phyloP scores from a whole-genome alignment of 108 stramenopile genomes.

The Fragilaria radians region DNA sequence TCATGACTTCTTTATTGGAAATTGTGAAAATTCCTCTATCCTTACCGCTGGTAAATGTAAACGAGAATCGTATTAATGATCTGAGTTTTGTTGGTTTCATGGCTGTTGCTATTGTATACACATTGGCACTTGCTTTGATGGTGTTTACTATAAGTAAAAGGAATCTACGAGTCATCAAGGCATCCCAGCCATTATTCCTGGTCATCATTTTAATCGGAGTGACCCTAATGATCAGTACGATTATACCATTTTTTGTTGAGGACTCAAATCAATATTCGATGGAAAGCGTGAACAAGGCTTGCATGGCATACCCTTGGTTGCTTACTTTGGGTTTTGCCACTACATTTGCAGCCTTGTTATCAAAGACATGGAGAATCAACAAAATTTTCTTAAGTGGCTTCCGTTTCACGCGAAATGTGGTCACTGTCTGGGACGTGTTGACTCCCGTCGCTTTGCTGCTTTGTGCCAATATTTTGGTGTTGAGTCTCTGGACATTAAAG shows the following conservation, averaged over 20 bases:
- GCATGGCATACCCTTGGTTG: constrained; percentile 38
- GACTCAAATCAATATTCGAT: constrained; percentile 15
- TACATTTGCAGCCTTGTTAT: constrained; percentile 40
- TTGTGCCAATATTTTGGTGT: constrained; percentile 19
- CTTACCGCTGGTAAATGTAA: constrained; percentile 19
- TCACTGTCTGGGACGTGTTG: constrained; percentile 41
- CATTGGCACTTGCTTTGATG: constrained; percentile 21
- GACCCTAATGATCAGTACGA: constrained; percentile 24
- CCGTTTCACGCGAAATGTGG: constrained; percentile 5
- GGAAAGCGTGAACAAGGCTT: constrained; percentile 11
- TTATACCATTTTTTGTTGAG: constrained; percentile 34
- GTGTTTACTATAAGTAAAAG: constrained; percentile 27
- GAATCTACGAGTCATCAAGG: constrained; percentile 28
- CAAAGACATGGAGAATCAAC: constrained; percentile 52
- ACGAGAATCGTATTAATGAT: constrained; percentile 20
- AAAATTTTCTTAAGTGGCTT: constrained; percentile 8
- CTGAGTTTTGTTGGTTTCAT: constrained; percentile 13
- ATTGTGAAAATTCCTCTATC: constrained; percentile 16
- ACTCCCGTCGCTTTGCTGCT: constrained; percentile 35
- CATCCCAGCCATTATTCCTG: constrained; percentile 35
- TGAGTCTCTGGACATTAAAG: constrained; percentile 41
- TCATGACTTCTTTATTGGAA: neutral
- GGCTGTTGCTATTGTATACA: constrained; percentile 4
- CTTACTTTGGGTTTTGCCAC: constrained; percentile 34
- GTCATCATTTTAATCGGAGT: constrained; percentile 35